Conservation (phyloP, 2,329 filamentous ascomycete species). For the Venturia aucupariae region DNA sequence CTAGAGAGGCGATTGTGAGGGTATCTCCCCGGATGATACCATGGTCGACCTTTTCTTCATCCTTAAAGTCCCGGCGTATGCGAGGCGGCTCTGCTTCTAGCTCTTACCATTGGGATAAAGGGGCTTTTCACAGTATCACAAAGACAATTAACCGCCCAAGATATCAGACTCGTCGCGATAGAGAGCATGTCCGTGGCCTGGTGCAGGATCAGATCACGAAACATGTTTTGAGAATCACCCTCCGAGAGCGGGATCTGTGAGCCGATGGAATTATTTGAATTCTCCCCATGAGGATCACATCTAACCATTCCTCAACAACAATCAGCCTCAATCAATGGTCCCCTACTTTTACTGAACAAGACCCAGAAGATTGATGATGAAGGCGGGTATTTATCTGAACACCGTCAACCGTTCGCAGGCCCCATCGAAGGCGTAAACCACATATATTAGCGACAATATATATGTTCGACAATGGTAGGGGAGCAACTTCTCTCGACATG, state of each 20-base stretch:
- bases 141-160: background rate
- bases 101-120: background rate
- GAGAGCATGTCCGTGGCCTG: background rate
- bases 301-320: background rate
- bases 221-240: background rate
- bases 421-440: background rate
- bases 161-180: background rate
- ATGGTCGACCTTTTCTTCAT: background rate
- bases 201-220: background rate
- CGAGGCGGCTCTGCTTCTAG: background rate
- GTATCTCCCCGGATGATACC: background rate
- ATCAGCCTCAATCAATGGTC: background rate
- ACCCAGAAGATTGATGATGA: background rate
- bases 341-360: background rate
- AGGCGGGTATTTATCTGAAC: background rate
- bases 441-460: background rate
- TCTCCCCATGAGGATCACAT: background rate
- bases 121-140: background rate
- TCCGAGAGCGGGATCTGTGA: background rate
- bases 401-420: background rate
- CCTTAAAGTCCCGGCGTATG: background rate
- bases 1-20: background rate
- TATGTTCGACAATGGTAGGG: too few relatives aligned
- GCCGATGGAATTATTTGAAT: background rate
- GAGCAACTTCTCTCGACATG: too few relatives aligned